Evolutionary conservation across 768 basidiomycete genomes (phyloP).

Genomic region (Suillus weaverae): DNA sequence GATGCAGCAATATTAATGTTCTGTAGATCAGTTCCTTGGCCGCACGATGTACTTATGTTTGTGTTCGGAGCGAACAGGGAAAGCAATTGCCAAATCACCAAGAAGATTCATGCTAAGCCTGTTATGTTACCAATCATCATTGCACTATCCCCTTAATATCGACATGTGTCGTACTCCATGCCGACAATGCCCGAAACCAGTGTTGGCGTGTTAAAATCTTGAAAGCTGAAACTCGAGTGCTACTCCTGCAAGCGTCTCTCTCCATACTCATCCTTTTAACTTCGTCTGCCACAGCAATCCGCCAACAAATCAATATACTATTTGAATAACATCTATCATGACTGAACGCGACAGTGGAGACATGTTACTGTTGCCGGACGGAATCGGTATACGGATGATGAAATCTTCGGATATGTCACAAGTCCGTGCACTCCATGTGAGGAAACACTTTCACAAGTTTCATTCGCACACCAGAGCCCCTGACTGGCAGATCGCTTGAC

Average conservation of each 20-base stretch:
- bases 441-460: conserved; percentile 3
- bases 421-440: conserved; percentile 28
- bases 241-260: background rate
- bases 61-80: background rate
- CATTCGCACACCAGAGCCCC: background rate
- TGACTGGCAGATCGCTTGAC: background rate
- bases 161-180: background rate
- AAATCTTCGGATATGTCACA: conserved; percentile 29
- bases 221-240: background rate
- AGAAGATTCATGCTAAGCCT: background rate
- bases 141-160: background rate
- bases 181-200: background rate
- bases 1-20: background rate
- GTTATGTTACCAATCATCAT: background rate
- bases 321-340: background rate
- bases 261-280: background rate
- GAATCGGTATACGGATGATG: conserved; percentile 25
- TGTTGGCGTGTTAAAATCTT: background rate
- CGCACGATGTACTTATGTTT: background rate
- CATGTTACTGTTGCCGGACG: background rate
- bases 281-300: background rate
- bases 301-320: background rate
- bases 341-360: background rate
- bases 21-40: background rate
- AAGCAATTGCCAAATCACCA: background rate